Conservation (phyloP, 2,329 filamentous ascomycete genomes). For the Fusarium euwallaceae region DNA sequence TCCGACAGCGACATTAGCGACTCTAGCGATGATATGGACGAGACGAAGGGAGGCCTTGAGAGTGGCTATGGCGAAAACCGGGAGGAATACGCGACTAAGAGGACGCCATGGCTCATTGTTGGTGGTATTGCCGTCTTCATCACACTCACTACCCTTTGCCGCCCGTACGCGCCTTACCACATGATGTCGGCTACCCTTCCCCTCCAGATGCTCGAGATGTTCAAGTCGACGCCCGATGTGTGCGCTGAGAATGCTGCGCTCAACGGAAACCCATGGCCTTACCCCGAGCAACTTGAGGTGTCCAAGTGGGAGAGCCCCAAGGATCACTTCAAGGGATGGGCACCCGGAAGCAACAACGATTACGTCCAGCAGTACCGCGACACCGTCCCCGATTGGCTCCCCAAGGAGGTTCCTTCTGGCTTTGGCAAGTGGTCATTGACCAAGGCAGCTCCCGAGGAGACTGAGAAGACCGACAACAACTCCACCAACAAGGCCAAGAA, state of each 20-base stretch:
- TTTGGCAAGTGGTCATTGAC: conserved; percentile 48
- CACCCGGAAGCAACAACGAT: conserved; percentile 44
- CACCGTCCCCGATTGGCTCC: conserved; percentile 47
- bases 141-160: conserved; percentile 36
- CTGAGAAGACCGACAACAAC: conserved; percentile 1
- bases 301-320: conserved; percentile 44
- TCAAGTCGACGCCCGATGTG: conserved; percentile 38
- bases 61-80: conserved; percentile 24
- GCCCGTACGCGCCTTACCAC: conserved; percentile 48
- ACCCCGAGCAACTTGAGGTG: conserved; percentile 46
- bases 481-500: neutral
- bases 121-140: conserved; percentile 15
- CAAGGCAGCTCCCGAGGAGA: conserved; percentile 7
- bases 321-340: conserved; percentile 50
- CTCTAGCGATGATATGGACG: conserved; percentile 30
- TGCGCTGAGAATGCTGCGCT: conserved; percentile 40
- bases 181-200: conserved; percentile 52
- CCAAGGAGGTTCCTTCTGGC: conserved; percentile 40
- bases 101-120: conserved; percentile 24
- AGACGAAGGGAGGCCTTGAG: conserved; percentile 23
- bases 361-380: conserved; percentile 44
- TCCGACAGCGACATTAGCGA: conserved; percentile 29
- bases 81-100: conserved; percentile 17
- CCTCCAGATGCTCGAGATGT: conserved; percentile 45
- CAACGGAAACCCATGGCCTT: conserved; percentile 45